These are phyloP conservation scores for Hymenoscyphus fructigenus DNA, from an alignment of 2,329 filamentous ascomycete species.

Conservation along the genomic window DNA sequence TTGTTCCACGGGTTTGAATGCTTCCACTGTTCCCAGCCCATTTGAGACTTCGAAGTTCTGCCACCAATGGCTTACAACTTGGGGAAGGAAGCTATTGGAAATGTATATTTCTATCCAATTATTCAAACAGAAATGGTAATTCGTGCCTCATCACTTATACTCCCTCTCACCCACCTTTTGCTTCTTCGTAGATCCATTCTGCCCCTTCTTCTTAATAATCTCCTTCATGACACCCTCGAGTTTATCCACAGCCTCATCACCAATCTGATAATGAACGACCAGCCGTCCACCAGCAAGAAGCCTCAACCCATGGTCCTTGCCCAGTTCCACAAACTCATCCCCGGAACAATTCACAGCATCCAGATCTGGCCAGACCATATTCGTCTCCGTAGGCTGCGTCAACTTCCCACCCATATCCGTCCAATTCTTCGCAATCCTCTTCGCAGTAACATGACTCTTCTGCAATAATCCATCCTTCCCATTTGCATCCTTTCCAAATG, in stretches of 20 bases:
- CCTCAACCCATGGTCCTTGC: conserved; percentile 56
- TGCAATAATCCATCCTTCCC: conserved; percentile 62
- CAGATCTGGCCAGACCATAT: conserved; percentile 73
- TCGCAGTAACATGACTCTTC: conserved; percentile 61
- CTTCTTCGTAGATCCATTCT: conserved; percentile 13
- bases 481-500: conserved; percentile 60
- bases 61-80: no score
- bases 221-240: conserved; percentile 48
- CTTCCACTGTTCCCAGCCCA: no score
- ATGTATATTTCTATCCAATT: no score
- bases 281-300: conserved; percentile 57
- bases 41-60: no score
- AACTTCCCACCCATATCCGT: conserved; percentile 59
- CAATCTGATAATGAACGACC: conserved; percentile 70
- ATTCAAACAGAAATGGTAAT: neutral
- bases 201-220: conserved; percentile 24
- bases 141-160: conserved; percentile 28
- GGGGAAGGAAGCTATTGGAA: no score
- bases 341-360: conserved; percentile 51
- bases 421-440: conserved; percentile 62
- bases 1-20: no score
- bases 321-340: conserved; percentile 54
- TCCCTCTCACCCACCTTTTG: conserved; percentile 31
- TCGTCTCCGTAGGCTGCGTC: conserved; percentile 63
- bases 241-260: conserved; percentile 55